Base-by-base conservation (phyloP, 2,329 filamentous ascomycete genomes). In the Paracorniculantispora psalliotae region DNA sequence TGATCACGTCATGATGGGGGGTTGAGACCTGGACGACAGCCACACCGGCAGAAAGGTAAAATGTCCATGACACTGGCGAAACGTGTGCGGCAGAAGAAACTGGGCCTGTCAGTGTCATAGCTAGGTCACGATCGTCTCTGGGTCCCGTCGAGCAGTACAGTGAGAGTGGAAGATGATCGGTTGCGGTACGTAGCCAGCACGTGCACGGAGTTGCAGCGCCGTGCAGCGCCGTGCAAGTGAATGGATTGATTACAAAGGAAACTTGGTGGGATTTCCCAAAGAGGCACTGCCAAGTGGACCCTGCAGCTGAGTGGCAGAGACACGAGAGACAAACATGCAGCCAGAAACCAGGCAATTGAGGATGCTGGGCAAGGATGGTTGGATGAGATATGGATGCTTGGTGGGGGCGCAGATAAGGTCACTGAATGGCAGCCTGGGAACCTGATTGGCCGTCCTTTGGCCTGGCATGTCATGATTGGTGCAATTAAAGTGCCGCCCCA, bases 1-100 rank as follows among this genome's bases (percentile, higher is more conserved):
- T 19, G 8, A 55, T 25, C 52, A 55, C 52, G 52, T 55, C 52
- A 55, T 55, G 43, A 55, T 47, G 52, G 52, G 52, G 52, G 28
- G 52, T 47, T 55, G 43, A 26, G 52, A 55, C 43, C 17, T 47
- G 28, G 43, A 26, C 9, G 52, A 43, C 30, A 35, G 43, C 23
- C 19, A 55, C 41, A 55, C 41, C 28, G 46, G 46, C 41, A 44
- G 5, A 44, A 44, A 19, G 6, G 43, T 12, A 46, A 37, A 37
- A 13, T 33, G 33, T 46, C 43, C 25, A 25, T 26, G 23, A 46
- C 21, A 26, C 43, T 26, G 19, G 21, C 41, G 41, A n/a, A n/a
- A n/a, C 41, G 19, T 19, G 41, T 44, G 7, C 15, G 23, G 43
- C n/a, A n/a, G n/a, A n/a, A n/a, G n/a, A n/a, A n/a, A n/a, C n/a